Conservation (phyloP, 192 early-diverging fungal genomes). For the Chytriomyces sp. region DNA sequence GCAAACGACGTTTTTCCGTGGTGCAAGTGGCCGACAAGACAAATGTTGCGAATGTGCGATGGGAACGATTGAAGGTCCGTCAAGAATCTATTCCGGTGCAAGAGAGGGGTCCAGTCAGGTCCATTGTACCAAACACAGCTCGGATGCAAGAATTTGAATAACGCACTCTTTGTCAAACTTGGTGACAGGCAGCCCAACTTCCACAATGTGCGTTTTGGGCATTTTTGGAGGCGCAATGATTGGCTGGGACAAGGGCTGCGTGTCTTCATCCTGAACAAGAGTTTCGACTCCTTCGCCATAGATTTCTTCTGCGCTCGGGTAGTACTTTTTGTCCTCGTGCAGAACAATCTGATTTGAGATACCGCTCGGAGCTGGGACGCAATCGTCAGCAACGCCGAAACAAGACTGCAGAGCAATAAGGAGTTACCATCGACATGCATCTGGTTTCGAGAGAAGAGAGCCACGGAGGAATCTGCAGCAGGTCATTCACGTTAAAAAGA, state of each 20-base stretch:
- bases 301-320: constrained; percentile 94
- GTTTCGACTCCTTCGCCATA: constrained; percentile 95
- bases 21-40: constrained; percentile 92
- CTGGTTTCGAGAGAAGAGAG: constrained; percentile 11
- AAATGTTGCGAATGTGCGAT: constrained; percentile 84
- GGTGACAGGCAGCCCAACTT: constrained; percentile 85
- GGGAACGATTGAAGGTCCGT: constrained; percentile 64
- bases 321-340: constrained; percentile 99
- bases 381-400: neutral
- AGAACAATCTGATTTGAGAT: constrained; percentile 78
- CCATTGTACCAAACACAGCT: neutral
- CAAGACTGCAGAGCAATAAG: neutral
- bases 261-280: constrained; percentile 97
- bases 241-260: constrained; percentile 92
- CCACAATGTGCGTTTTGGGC: constrained; percentile 83
- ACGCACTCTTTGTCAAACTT: constrained; percentile 84
- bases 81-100: constrained; percentile 30
- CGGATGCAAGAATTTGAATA: neutral
- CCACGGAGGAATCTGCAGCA: neutral
- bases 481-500: neutral
- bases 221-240: constrained; percentile 90
- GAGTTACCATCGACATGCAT: constrained; percentile 37
- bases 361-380: constrained; percentile 38
- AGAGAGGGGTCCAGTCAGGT: neutral
- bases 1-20: constrained; percentile 97